Evolutionary conservation across 352 stramenopile species (phyloP).

Genomic region (Globisporangium lucens): DNA sequence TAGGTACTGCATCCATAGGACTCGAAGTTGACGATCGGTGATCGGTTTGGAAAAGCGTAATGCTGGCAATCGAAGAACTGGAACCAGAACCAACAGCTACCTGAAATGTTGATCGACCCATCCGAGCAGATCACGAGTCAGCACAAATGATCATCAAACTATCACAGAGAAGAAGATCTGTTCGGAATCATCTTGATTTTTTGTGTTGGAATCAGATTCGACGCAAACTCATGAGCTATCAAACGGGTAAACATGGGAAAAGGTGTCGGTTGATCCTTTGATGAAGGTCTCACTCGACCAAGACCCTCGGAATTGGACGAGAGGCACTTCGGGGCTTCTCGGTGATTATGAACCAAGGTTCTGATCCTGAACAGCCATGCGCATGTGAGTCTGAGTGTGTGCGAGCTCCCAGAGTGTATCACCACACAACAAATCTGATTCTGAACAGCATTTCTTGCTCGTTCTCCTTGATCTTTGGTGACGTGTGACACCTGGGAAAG

Average conservation of each 20-base stretch:
- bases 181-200: neutral
- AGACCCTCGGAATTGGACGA: neutral
- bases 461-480: neutral
- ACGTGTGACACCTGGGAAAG: neutral
- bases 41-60: neutral
- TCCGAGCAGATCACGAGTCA: neutral
- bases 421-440: neutral
- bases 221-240: neutral
- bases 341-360: neutral
- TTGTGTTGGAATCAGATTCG: neutral
- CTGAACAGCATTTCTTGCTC: neutral
- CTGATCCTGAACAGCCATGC: neutral
- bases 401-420: neutral
- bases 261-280: neutral
- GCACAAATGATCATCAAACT: neutral
- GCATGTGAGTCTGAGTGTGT: neutral
- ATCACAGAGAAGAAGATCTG: neutral
- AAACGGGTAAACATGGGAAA: neutral
- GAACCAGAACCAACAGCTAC: too few species aligned
- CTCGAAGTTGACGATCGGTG: neutral
- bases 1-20: too few species aligned
- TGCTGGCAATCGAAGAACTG: neutral
- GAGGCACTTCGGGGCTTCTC: neutral
- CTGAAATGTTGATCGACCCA: neutral
- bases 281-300: neutral